A percentile compares a stretch with the other conserved stretches of the same genome.
Conservation (phyloP, 257 asterid species). For the Jacaranda mimosifolia region DNA sequence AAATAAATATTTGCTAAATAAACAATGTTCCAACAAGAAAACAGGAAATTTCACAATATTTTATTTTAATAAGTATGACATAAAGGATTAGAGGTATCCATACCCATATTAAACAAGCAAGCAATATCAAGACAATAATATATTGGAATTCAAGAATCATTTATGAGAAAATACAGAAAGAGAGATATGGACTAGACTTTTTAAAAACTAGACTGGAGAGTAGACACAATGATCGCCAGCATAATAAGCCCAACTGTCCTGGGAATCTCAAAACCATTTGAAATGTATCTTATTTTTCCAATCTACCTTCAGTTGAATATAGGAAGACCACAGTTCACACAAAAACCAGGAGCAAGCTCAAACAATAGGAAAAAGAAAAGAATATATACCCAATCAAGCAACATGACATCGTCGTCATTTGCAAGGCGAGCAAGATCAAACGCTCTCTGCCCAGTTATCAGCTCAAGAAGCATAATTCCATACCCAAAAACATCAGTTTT, state of each 20-base stretch:
- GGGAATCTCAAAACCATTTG: neutral
- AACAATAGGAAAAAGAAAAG: neutral
- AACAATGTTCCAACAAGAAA: too few relatives aligned
- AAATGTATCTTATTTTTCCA: neutral
- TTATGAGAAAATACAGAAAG: too few relatives aligned
- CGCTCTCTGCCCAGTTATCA: conserved; percentile 66
- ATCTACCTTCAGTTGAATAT: neutral
- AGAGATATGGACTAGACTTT: too few relatives aligned
- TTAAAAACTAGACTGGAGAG: too few relatives aligned
- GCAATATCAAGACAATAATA: too few relatives aligned
- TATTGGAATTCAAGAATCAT: too few relatives aligned
- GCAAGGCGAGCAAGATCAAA: conserved; percentile 70
- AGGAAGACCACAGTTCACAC: neutral
- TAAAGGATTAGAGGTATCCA: too few relatives aligned
- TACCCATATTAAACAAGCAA: too few relatives aligned
- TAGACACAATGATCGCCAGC: too few relatives aligned
- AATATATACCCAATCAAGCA: conserved; percentile 57
- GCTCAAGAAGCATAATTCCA: conserved; percentile 69
- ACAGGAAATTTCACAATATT: too few relatives aligned
- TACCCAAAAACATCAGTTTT: conserved; percentile 68
- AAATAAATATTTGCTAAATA: neutral
- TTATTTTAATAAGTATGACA: too few relatives aligned
- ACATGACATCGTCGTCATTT: conserved; percentile 66
- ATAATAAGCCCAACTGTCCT: too few relatives aligned
- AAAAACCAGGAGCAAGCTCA: neutral